Evolutionary conservation across 345 rosid genomes (phyloP).

Genomic region (Populus ilicifolia): DNA sequence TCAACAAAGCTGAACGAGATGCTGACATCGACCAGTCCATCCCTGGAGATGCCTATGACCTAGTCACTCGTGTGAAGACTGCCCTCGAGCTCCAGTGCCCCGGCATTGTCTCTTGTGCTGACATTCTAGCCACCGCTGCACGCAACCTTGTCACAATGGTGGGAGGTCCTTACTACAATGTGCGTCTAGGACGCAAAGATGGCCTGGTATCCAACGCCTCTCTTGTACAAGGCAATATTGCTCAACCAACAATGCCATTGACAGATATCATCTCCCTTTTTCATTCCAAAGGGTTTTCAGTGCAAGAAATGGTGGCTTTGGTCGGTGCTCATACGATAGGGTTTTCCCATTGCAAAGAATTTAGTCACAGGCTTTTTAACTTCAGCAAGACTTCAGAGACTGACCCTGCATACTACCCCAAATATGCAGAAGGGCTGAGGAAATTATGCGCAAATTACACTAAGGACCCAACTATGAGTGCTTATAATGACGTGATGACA

Average conservation of each 20-base stretch:
- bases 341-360: conserved; percentile 55
- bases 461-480: conserved; percentile 36
- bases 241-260: conserved; percentile 8
- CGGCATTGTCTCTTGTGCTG: conserved; percentile 19
- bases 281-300: conserved; percentile 7
- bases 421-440: conserved; percentile 38
- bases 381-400: conserved; percentile 18
- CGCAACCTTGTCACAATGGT: conserved; percentile 19
- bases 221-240: neutral
- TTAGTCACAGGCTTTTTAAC: conserved; percentile 32
- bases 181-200: conserved; percentile 17
- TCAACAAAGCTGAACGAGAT: conserved; percentile 10
- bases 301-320: conserved; percentile 21
- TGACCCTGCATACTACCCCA: conserved; percentile 36
- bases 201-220: conserved; percentile 3
- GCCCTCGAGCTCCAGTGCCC: conserved; percentile 22
- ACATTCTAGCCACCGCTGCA: conserved; percentile 18
- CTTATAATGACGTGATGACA: conserved; percentile 53
- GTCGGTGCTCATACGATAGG: conserved; percentile 50
- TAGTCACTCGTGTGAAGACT: conserved; percentile 11
- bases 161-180: conserved; percentile 17
- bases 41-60: conserved; percentile 24
- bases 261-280: conserved; percentile 6
- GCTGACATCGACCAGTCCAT: conserved; percentile 11
- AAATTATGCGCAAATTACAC: conserved; percentile 33